Conservation (phyloP, 495 filamentous ascomycete species). For the Podospora comata region DNA sequence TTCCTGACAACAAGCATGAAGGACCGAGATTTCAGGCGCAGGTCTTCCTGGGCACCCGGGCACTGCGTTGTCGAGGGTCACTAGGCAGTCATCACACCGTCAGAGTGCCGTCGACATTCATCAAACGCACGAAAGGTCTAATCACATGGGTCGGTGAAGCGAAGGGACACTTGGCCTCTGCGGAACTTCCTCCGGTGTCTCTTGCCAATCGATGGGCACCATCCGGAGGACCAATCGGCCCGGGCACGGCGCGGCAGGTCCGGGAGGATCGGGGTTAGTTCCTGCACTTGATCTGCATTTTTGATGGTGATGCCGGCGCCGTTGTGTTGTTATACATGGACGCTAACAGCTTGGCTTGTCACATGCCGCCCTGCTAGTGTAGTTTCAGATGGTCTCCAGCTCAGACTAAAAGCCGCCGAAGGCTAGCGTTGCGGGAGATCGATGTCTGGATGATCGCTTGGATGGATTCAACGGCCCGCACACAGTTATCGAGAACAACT, state of each 20-base stretch:
- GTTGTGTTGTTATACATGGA: not conserved
- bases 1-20: not conserved
- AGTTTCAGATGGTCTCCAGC: not conserved
- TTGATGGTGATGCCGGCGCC: not conserved
- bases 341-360: not conserved
- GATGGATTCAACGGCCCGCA: not conserved
- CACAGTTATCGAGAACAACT: constrained; percentile 6
- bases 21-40: constrained; percentile 6
- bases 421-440: constrained; percentile 11
- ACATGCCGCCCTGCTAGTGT: constrained; percentile 6
- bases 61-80: not conserved
- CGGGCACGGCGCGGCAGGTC: constrained; percentile 12
- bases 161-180: not conserved
- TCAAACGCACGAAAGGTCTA: not conserved
- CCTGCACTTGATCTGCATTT: not conserved
- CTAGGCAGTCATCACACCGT: not conserved
- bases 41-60: not conserved
- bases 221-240: not conserved
- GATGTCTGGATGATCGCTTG: not conserved
- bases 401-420: not conserved
- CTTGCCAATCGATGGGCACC: not conserved
- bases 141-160: not conserved
- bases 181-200: not conserved
- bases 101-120: not conserved
- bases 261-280: constrained; percentile 21